Evolutionary conservation across 2,329 filamentous ascomycete genomes (phyloP).

Genomic region (Xylariomycetidae sp.): DNA sequence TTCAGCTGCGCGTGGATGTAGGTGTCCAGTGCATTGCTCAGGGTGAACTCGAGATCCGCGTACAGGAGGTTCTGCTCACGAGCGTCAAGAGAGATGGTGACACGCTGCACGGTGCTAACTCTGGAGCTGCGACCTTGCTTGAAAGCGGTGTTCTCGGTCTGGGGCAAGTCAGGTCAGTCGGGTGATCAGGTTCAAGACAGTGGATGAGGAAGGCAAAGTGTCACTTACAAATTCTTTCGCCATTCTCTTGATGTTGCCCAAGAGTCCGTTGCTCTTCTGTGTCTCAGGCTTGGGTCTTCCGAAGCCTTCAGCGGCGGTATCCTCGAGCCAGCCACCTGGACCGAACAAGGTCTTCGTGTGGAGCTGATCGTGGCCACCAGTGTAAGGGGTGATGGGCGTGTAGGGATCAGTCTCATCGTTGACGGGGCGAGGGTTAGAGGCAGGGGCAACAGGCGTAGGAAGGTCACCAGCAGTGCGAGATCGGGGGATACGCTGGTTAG

Average conservation of each 20-base stretch:
- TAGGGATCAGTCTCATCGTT: no score
- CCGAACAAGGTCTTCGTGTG: slow-evolving; percentile 46
- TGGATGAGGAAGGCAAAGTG: background rate
- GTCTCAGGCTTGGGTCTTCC: slow-evolving; percentile 7
- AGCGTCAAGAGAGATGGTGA: slow-evolving; percentile 42
- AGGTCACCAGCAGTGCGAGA: no score
- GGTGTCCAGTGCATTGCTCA: slow-evolving; percentile 44
- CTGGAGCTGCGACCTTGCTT: slow-evolving; percentile 5
- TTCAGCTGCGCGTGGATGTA: slow-evolving; percentile 49
- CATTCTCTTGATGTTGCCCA: slow-evolving; percentile 34
- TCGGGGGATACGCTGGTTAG: no score
- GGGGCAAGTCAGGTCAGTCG: background rate
- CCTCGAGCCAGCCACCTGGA: slow-evolving; percentile 50
- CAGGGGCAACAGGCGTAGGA: no score
- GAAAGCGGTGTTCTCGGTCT: slow-evolving; percentile 9
- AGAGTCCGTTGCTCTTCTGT: slow-evolving; percentile 16
- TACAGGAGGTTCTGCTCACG: slow-evolving; percentile 54
- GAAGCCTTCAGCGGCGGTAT: slow-evolving; percentile 15
- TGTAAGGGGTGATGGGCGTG: no score
- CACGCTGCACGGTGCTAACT: slow-evolving; percentile 5
- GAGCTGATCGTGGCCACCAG: no score
- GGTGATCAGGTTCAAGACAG: background rate
- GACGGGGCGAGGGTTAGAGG: slow-evolving; percentile 25
- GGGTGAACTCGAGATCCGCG: slow-evolving; percentile 51
- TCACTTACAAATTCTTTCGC: slow-evolving; percentile 47